Base-by-base conservation (phyloP, 2,329 filamentous ascomycete species). In the Botrytis fabae region DNA sequence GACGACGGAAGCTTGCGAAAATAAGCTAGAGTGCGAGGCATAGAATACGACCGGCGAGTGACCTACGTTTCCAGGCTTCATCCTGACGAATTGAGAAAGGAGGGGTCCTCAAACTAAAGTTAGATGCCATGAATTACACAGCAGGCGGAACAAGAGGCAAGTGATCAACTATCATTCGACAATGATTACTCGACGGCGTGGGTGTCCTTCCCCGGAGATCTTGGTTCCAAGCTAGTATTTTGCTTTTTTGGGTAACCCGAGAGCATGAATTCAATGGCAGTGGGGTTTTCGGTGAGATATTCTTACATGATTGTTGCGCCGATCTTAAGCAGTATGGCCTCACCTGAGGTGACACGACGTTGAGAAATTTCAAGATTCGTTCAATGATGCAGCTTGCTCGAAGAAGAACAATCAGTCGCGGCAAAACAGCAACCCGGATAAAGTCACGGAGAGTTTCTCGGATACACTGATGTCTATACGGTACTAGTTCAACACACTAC, bases 361-460 rank as follows among this genome's bases (percentile, higher is more conserved):
- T 18, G 35, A 48, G 14, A 57, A 42, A 22, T 57, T 68, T 38
- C 48, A 28, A 14, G 46, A 42, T 57, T 25, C 7, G 42, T 40
- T 42, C 22, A 35, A 57, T 57, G 46, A 68, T 68, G 48, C 48
- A 54, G 35, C 65, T 54, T 68, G 48, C 65, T 68, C 35, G 25
- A 57, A 57, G 28, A 14, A 42, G 32, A 9, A 10, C 25, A 40
- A 25, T 22, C 16, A 42, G 8, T 68, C 48, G 65, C 48, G 35
- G 48, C n/a, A 32, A 68, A 57, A 42, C 48, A 28, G 48, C 65
- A 22, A 40, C 32, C 40, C 16, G 46, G 46, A 40, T 68, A 40
- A 57, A 28, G 35, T 57, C 48, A 68, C 48, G 65, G 65, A 57
- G 48, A 54, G 4, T 68, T 42, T 68, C 35, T 68, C 65, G 35